Percentiles rank a stretch among this genome's conserved stretches.
These are phyloP conservation scores for Ophiocordyceps robertsii DNA, from an alignment of 2,329 filamentous ascomycete genomes.

Conservation along the genomic window DNA sequence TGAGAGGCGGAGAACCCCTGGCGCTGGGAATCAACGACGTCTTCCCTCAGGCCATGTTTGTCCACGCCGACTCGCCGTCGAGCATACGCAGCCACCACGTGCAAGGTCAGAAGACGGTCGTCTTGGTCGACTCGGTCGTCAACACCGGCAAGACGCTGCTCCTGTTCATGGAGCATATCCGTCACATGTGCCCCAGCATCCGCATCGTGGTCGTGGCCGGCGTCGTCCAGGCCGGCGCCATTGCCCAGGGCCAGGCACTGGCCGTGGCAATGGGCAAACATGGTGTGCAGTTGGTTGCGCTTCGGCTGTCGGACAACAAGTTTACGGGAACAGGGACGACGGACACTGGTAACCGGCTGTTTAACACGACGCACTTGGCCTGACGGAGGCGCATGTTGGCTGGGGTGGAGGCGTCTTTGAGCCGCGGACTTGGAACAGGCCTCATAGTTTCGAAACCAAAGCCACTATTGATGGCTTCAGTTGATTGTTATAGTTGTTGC, in stretches of 20 bases:
- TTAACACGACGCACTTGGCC: conserved; percentile 38
- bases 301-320: conserved; percentile 42
- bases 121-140: conserved; percentile 49
- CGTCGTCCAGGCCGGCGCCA: conserved; percentile 32
- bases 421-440: too few relatives aligned
- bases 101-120: conserved; percentile 20
- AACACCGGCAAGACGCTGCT: conserved; percentile 39
- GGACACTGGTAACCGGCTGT: conserved; percentile 46
- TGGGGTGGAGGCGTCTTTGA: background rate
- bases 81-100: conserved; percentile 32
- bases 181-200: conserved; percentile 20
- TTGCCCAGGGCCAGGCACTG: conserved; percentile 6
- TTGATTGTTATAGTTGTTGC: too few relatives aligned
- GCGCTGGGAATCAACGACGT: conserved; percentile 41
- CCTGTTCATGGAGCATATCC: conserved; percentile 34
- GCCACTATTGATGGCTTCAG: too few relatives aligned
- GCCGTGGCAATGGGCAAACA: conserved; percentile 6
- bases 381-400: conserved; percentile 4
- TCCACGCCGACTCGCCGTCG: conserved; percentile 25
- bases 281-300: conserved; percentile 28
- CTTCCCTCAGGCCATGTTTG: conserved; percentile 36
- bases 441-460: too few relatives aligned
- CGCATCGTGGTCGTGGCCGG: conserved; percentile 41
- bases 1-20: conserved; percentile 51
- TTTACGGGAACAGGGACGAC: conserved; percentile 36